A percentile compares a stretch with the other conserved stretches of the same genome.
Evolutionary conservation across 768 basidiomycete species (phyloP).

Genomic region (Xerocomellus intermedius): DNA sequence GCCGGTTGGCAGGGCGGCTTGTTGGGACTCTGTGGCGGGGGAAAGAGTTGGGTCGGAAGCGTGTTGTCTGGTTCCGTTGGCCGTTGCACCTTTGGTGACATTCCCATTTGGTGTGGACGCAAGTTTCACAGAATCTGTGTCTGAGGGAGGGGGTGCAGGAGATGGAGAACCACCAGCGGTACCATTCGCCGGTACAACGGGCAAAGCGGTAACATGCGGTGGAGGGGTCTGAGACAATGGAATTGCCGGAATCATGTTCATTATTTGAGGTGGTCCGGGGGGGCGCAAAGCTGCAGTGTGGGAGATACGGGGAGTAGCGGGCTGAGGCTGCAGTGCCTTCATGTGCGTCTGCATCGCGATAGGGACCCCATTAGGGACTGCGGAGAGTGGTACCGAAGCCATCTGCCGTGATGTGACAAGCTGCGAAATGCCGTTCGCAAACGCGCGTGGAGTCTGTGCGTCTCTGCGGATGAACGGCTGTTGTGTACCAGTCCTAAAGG

Average conservation of each 20-base stretch:
- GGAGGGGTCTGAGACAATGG: conserved; percentile 35
- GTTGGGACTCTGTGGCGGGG: conserved; percentile 21
- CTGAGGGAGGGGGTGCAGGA: conserved; percentile 41
- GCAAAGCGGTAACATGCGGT: conserved; percentile 27
- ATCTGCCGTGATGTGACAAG: conserved; percentile 23
- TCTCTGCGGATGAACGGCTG: conserved; percentile 30
- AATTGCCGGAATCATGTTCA: conserved; percentile 32
- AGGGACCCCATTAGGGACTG: conserved; percentile 45
- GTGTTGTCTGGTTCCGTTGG: conserved; percentile 29
- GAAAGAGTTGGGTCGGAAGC: conserved; percentile 12
- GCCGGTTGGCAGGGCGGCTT: conserved; percentile 21
- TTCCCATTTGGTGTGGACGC: conserved; percentile 18
- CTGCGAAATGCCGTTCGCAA: conserved; percentile 28
- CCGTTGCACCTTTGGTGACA: conserved; percentile 29
- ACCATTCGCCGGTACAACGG: conserved; percentile 34
- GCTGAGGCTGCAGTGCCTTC: conserved; percentile 59
- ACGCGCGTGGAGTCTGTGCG: conserved; percentile 20
- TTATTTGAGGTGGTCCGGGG: conserved; percentile 38
- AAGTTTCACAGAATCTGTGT: conserved; percentile 38
- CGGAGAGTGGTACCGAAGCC: conserved; percentile 20
- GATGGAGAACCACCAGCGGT: conserved; percentile 29
- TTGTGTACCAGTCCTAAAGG: conserved; percentile 41
- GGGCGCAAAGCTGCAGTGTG: conserved; percentile 38
- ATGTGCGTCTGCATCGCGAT: conserved; percentile 59
- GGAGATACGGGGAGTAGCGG: conserved; percentile 52